Evolutionary conservation across 2,329 filamentous ascomycete genomes (phyloP).

Genomic region (Aspergillus alliaceus): DNA sequence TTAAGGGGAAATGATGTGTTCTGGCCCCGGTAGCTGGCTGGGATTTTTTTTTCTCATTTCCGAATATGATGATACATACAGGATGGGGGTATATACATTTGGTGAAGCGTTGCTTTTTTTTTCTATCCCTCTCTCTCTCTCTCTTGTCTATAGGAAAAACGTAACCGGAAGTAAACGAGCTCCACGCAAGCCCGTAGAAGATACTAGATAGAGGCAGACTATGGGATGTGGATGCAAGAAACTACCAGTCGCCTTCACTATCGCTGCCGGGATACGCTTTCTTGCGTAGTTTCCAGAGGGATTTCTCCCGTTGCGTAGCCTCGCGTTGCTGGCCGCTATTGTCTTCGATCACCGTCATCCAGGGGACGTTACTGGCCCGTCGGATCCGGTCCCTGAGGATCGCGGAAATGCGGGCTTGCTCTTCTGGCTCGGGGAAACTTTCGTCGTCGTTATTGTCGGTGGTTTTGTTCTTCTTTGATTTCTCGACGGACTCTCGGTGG

Average conservation of each 20-base stretch:
- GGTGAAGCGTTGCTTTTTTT: not conserved
- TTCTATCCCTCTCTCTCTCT: too few relatives aligned
- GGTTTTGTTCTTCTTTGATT: conserved; percentile 18
- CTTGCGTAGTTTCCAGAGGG: conserved; percentile 42
- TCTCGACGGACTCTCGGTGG: conserved; percentile 25
- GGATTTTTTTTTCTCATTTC: not conserved
- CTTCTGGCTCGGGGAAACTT: conserved; percentile 2
- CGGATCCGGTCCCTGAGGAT: conserved; percentile 35
- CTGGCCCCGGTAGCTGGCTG: not conserved
- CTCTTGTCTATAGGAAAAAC: too few relatives aligned
- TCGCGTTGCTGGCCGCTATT: conserved; percentile 29
- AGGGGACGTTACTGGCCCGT: conserved; percentile 41
- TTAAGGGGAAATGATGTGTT: not conserved
- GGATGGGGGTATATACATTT: too few relatives aligned
- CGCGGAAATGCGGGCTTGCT: conserved; percentile 23
- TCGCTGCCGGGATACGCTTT: conserved; percentile 39
- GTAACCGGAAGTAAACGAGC: too few relatives aligned
- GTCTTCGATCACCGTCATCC: conserved; percentile 42
- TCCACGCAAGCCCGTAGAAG: not conserved
- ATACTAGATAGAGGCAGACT: not conserved
- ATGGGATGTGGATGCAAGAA: not conserved
- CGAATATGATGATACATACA: not conserved
- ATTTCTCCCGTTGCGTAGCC: conserved; percentile 27
- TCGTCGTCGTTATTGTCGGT: not conserved
- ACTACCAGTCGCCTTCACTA: conserved; percentile 37